Evolutionary conservation across 1,284 basidiomycete genomes (phyloP), one percentile per base, ranked within the genome.

Genomic region (Trichosporon coremiiforme): DNA sequence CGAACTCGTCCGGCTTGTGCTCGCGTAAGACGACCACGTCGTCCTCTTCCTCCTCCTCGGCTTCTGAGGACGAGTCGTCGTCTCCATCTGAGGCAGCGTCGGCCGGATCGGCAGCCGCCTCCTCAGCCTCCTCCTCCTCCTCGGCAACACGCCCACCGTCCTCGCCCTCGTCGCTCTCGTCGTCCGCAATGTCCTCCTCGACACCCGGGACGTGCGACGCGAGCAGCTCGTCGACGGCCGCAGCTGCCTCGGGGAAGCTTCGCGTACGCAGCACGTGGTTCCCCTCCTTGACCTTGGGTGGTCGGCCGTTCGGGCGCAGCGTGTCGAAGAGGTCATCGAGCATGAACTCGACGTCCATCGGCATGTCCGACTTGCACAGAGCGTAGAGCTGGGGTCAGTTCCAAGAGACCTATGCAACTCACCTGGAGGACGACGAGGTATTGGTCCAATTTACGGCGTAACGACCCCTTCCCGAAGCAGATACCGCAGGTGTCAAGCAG

Each of bases 261-360:
- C 90, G 92, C 68, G 88, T 87, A 75, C 89, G 85, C 36, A 84
- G 80, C 29, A 72, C 71, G 17, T 47, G 35, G 17, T 45, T 36
- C 3, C 72, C 72, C n/a, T 73, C 72, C 62, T 73, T 73, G 60
- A 68, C 57, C 12, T 68, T 67, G 50, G 71, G 71, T 15, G 72
- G 72, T 2, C 72, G 70, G 33, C 91, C 79, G 75, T 92, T 93
- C 0, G 94, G 93, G 70, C 94, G 87, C 36, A 96, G 86, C 62
- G 91, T 90, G 85, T 98, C 95, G 12, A 98, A 83, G 0, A 95
- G 96, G 80, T 98, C 96, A 2, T 89, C 89, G 9, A 98, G 83
- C 94, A 98, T 96, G 80, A 98, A 99, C 70, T 97, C 95, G 17
- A 98, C 90, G 71, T 99, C 97, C 93, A 98, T 96, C 0, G 97